These are phyloP conservation scores for Plasmodium relictum DNA, from an alignment of 169 alveolate genomes.

Conservation along the genomic window DNA sequence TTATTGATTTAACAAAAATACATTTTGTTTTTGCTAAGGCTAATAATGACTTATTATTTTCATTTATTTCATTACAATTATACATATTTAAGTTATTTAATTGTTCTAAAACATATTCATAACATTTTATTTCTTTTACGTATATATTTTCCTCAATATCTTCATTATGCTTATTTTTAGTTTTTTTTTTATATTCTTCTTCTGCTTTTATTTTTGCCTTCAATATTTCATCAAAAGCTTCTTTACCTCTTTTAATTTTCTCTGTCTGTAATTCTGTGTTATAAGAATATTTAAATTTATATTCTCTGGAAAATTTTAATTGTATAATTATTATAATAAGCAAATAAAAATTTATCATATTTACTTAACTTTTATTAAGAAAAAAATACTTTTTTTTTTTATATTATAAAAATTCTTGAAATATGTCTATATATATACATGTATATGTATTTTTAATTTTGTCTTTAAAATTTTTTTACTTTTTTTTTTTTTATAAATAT, in stretches of 20 bases:
- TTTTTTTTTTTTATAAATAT: too few relatives aligned
- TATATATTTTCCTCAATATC: constrained; percentile 7
- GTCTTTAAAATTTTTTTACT: too few relatives aligned
- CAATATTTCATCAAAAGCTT: constrained; percentile 66
- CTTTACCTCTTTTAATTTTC: constrained; percentile 66
- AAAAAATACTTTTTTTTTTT: too few relatives aligned
- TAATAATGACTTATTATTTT: constrained; percentile 83
- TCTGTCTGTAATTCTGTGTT: constrained; percentile 50
- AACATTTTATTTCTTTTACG: constrained; percentile 83
- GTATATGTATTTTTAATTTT: too few relatives aligned
- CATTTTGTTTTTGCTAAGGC: constrained; percentile 89
- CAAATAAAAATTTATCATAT: too few relatives aligned
- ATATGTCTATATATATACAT: too few relatives aligned
- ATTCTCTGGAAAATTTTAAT: constrained; percentile 32
- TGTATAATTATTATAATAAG: constrained; percentile 50
- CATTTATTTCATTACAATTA: constrained; percentile 85
- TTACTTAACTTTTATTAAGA: too few relatives aligned
- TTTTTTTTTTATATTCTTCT: constrained; percentile 46
- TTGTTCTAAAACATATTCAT: constrained; percentile 83
- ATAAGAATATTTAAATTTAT: constrained; percentile 49
- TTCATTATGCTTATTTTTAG: constrained; percentile 3
- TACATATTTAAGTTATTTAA: constrained; percentile 81
- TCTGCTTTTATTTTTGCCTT: constrained; percentile 75
- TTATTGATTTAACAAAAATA: constrained; percentile 82
- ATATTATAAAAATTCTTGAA: too few relatives aligned